Evolutionary conservation across 2,329 filamentous ascomycete genomes (phyloP), one percentile per base, ranked within the genome.

Genomic region (Cercospora sesami): DNA sequence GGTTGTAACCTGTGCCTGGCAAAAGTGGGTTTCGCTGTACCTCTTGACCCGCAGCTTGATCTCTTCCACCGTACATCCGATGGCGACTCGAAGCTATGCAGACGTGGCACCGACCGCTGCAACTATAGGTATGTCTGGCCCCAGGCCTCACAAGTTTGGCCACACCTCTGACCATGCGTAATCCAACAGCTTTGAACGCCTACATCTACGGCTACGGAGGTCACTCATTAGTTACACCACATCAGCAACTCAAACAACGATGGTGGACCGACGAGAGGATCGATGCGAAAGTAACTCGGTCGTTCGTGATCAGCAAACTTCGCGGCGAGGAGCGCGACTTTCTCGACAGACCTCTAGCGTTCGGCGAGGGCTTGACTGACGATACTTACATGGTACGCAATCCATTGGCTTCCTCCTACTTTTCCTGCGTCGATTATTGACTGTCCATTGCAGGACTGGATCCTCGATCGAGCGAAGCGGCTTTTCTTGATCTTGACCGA

Each of bases 231-330:
- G 82, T 84, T 60, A 84, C 83, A 28, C 82, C 83, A 39, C 83
- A 84, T 69, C 76, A 78, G 42, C 80, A 81, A 10, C 78, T 84
- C 26, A 83, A 84, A 73, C 82, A 82, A 67, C 76, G 88, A 78
- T 92, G 90, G 90, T 93, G 90, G 90, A 89, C 91, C 76, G 83
- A 88, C 66, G 85, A 88, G 72, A 85, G 84, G 69, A 92, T 93
- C 76, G 86, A 91, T 74, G 82, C 85, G 64, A 90, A 89, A 68
- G 89, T 93, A 73, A 92, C 89, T 65, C 83, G 86, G 70, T 82
- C 87, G 67, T 93, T 89, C 75, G 86, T 93, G 69, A 84, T 85
- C 61, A 86, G 86, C 48, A 86, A 90, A 67, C 83, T 93, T 51
- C 82, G 86, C 59, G 85, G 87, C 48, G 84, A 87, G 69, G 89